Evolutionary conservation across 176 grass and related monocot species (phyloP).

Genomic region (Calamus simplicifolius): DNA sequence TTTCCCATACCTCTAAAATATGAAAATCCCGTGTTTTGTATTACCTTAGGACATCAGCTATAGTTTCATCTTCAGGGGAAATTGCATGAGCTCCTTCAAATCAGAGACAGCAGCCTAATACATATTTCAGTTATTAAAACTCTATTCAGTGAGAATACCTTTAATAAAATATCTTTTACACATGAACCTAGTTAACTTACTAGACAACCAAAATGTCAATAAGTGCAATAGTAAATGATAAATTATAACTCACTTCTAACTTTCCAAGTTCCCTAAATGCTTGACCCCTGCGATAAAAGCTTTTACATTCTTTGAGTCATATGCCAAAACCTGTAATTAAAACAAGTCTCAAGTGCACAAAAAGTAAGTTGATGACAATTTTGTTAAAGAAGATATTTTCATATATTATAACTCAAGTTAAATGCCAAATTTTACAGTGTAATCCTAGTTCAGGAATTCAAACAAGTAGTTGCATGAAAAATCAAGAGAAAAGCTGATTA

Average conservation of each 20-base stretch:
- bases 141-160: neutral
- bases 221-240: neutral
- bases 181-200: neutral
- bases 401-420: too few relatives aligned
- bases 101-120: conserved; percentile 77
- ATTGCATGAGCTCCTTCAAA: conserved; percentile 76
- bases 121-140: conserved; percentile 19
- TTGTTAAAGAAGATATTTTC: too few relatives aligned
- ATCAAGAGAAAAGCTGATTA: too few relatives aligned
- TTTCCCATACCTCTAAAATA: neutral
- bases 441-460: too few relatives aligned
- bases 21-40: conserved; percentile 4
- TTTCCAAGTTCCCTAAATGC: conserved; percentile 82
- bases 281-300: conserved; percentile 91
- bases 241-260: conserved; percentile 45
- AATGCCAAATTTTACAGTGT: too few relatives aligned
- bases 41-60: conserved; percentile 80
- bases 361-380: too few relatives aligned
- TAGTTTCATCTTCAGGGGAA: conserved; percentile 90
- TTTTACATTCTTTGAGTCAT: conserved; percentile 84
- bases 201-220: neutral
- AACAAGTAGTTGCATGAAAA: too few relatives aligned
- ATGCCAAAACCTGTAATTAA: conserved; percentile 60
- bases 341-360: too few relatives aligned
- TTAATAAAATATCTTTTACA: neutral